Percentiles rank a stretch among this genome's conserved stretches.
Evolutionary conservation across 768 basidiomycete species (phyloP).

Genomic region (Mycena leptocephala): DNA sequence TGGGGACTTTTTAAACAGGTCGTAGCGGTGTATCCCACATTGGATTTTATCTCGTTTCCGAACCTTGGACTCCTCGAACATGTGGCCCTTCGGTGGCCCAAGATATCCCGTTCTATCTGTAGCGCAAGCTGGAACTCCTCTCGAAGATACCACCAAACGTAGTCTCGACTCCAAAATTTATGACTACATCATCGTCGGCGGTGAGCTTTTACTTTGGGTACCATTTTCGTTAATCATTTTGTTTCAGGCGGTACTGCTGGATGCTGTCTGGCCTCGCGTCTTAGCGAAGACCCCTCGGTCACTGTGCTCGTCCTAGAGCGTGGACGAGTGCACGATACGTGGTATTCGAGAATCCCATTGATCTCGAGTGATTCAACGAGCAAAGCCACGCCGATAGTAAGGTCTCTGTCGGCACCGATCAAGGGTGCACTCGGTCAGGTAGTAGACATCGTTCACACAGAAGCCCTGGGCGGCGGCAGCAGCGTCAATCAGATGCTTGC

Average conservation of each 20-base stretch:
- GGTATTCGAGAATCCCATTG: conserved; percentile 19
- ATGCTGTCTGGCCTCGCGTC: conserved; percentile 15
- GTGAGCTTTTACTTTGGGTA: background rate
- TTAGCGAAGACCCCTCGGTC: conserved; percentile 7
- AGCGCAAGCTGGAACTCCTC: background rate
- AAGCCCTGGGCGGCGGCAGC: conserved; percentile 29
- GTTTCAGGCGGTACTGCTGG: conserved; percentile 13
- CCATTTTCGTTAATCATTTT: background rate
- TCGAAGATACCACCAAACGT: background rate
- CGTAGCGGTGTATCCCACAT: too few relatives aligned
- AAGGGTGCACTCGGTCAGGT: background rate
- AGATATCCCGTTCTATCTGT: conserved; percentile 6
- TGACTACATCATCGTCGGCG: conserved; percentile 34
- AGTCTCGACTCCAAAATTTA: conserved; percentile 13
- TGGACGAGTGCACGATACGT: conserved; percentile 9
- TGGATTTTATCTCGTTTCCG: too few relatives aligned
- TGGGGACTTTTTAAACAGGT: too few relatives aligned
- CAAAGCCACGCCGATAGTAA: conserved; percentile 23
- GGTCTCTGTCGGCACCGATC: background rate
- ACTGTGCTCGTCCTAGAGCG: conserved; percentile 23
- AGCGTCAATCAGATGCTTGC: conserved; percentile 24
- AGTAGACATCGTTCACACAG: background rate
- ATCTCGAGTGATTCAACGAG: conserved; percentile 28
- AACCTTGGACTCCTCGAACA: background rate
- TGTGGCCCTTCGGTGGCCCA: background rate